Percentiles rank a stretch among this genome's conserved stretches.
These are phyloP conservation scores for Escallonia rubra DNA, from an alignment of 129 eudicot genomes.

Conservation along the genomic window DNA sequence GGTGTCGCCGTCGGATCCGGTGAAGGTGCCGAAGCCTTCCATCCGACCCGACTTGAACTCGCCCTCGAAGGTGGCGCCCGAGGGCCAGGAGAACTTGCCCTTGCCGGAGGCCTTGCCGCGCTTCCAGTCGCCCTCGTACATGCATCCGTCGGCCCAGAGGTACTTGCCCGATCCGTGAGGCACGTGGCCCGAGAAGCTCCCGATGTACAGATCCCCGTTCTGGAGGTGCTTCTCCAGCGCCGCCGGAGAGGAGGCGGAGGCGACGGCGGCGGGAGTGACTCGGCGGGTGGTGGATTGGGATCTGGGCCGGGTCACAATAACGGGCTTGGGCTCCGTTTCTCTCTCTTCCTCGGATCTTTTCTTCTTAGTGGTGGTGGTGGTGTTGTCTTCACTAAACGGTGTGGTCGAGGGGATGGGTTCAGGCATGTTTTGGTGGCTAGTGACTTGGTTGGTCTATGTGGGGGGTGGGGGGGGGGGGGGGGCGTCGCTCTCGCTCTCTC, in stretches of 20 bases:
- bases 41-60: conserved; percentile 87
- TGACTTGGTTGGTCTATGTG: background rate
- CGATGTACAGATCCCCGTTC: conserved; percentile 91
- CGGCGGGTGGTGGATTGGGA: conserved; percentile 67
- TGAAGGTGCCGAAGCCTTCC: conserved; percentile 89
- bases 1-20: conserved; percentile 84
- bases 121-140: conserved; percentile 96
- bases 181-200: conserved; percentile 58
- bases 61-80: conserved; percentile 92
- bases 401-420: conserved; percentile 28
- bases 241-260: background rate
- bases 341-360: conserved; percentile 29
- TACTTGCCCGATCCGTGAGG: conserved; percentile 97
- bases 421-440: conserved; percentile 32
- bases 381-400: conserved; percentile 17
- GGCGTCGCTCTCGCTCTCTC: background rate
- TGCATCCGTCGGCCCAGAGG: conserved; percentile 90
- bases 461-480: no score
- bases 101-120: conserved; percentile 80
- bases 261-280: conserved; percentile 43
- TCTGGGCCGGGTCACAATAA: conserved; percentile 40
- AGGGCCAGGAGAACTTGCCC: conserved; percentile 98
- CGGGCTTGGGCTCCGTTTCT: conserved; percentile 21
- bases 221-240: conserved; percentile 50
- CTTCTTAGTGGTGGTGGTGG: conserved; percentile 13